phyloP scores from a whole-genome alignment of 2,329 filamentous ascomycete species.

The Xylariomycetidae sp. region DNA sequence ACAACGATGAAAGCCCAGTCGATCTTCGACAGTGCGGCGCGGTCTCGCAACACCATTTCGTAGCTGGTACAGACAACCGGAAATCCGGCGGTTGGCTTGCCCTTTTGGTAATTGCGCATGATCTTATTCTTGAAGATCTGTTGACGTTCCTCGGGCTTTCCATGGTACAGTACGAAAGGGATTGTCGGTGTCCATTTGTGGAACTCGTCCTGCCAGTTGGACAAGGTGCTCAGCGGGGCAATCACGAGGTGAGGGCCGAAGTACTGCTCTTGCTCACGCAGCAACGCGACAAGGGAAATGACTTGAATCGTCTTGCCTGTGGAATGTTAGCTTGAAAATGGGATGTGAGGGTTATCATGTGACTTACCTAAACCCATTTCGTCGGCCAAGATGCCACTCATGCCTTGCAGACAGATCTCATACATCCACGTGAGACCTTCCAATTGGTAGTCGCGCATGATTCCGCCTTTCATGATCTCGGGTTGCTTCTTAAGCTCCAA shows the following conservation, averaged over 20 bases:
- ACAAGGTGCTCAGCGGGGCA: constrained; percentile 83
- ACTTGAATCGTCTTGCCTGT: constrained; percentile 85
- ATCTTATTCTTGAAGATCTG: constrained; percentile 68
- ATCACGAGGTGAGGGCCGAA: constrained; percentile 84
- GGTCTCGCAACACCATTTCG: constrained; percentile 90
- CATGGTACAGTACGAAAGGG: constrained; percentile 87
- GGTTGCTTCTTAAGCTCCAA: constrained; percentile 81
- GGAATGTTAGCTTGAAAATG: constrained; percentile 2
- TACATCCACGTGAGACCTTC: constrained; percentile 96
- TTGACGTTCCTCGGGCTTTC: constrained; percentile 70
- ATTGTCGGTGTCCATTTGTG: constrained; percentile 83
- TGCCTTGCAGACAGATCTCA: constrained; percentile 70
- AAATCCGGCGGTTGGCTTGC: constrained; percentile 59
- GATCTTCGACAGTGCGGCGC: constrained; percentile 72
- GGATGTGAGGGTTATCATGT: background rate
- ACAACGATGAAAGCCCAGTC: constrained; percentile 98
- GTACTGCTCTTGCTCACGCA: constrained; percentile 80
- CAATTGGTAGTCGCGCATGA: constrained; percentile 90
- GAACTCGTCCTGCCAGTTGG: constrained; percentile 96
- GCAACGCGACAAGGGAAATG: constrained; percentile 77
- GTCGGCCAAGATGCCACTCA: constrained; percentile 87
- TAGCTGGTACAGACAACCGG: constrained; percentile 93
- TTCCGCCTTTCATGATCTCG: constrained; percentile 74
- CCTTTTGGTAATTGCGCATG: constrained; percentile 59
- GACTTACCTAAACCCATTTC: constrained; percentile 76